Base-by-base conservation (phyloP, 2,329 filamentous ascomycete genomes). In the Mariannaea sp. region DNA sequence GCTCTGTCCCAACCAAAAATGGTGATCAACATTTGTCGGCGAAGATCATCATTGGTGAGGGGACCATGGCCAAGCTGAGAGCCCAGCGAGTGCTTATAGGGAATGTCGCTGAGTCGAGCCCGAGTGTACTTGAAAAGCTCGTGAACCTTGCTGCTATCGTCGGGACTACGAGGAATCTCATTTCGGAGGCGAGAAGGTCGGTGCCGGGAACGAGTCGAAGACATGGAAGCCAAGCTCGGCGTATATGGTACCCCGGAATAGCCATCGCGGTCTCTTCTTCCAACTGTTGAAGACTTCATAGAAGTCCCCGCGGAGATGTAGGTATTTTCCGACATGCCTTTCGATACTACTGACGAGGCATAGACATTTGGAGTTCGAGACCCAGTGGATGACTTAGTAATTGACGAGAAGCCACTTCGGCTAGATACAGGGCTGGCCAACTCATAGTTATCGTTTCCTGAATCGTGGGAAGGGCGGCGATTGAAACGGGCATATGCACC, bases 1-100 rank as follows among this genome's bases (percentile, higher is more conserved):
- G 96, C 90, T 49, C 87, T 86, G 46, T 93, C 87, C 92, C 94
- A 99, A 3, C 94, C 94, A 71, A 99, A 99, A 2, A 99, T 92
- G 5, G 92, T 88, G 61, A 82, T 90, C 4, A 99, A 80, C 92
- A 99, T 97, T 71, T 97, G 92, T 40, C 82, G 82, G 41, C 93
- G 86, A 38, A 97, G 80, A 61, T 96, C 87, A 62, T 97, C 88
- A 56, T 86, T 87, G 3, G 88, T 89, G 19, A 90, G 73, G n/a
- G n/a, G n/a, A n/a, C n/a, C n/a, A 22, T 80, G 80, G 3, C 76
- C 71, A 49, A 84, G 80, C 59, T 87, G 81, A 12, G 79, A 64
- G 1, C 78, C 73, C 12, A 85, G 80, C 0, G 86, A 84, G 41
- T 88, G 84, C 64, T 88, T 86, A 68, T 95, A 96, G 0, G 90